A percentile compares a stretch with the other conserved stretches of the same genome.
Evolutionary conservation across 228 moss, liverwort and hornwort species (phyloP).

Genomic region (Sphagnum fallax): DNA sequence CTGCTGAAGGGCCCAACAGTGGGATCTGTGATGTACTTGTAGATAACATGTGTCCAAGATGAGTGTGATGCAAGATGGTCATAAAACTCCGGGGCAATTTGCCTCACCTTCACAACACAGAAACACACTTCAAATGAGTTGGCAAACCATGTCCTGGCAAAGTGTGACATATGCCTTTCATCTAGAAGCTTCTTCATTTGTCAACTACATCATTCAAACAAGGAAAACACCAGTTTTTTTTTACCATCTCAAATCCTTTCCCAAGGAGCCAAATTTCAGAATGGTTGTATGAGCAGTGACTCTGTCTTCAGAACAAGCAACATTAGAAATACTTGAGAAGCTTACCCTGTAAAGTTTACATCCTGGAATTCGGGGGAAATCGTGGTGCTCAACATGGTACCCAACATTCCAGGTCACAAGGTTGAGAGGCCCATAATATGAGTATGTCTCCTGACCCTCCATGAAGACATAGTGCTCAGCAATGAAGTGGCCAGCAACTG

Average conservation of each 20-base stretch:
- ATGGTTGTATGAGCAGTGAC: no score
- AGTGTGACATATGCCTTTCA: no score
- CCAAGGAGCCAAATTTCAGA: no score
- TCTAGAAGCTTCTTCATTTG: no score
- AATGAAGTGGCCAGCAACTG: slow-evolving; percentile 90
- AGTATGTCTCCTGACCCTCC: slow-evolving; percentile 97
- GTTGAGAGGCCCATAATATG: slow-evolving; percentile 90
- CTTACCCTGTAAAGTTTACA: slow-evolving; percentile 58
- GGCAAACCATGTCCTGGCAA: no score
- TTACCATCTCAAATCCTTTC: no score
- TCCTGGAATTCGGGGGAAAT: slow-evolving; percentile 93
- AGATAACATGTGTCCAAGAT: slow-evolving; percentile 90
- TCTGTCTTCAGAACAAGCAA: no score
- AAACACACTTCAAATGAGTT: not conserved
- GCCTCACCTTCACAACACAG: slow-evolving; percentile 43
- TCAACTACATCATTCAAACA: no score
- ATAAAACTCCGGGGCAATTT: slow-evolving; percentile 93
- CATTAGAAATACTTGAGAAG: not conserved
- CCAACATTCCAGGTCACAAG: slow-evolving; percentile 91
- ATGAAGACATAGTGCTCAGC: slow-evolving; percentile 89
- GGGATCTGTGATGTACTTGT: slow-evolving; percentile 80
- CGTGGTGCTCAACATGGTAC: slow-evolving; percentile 98
- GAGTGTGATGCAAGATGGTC: slow-evolving; percentile 63
- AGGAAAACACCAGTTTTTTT: no score
- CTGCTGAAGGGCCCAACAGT: slow-evolving; percentile 89